phyloP scores from a whole-genome alignment of 345 rosid species.

The Mangifera indica region DNA sequence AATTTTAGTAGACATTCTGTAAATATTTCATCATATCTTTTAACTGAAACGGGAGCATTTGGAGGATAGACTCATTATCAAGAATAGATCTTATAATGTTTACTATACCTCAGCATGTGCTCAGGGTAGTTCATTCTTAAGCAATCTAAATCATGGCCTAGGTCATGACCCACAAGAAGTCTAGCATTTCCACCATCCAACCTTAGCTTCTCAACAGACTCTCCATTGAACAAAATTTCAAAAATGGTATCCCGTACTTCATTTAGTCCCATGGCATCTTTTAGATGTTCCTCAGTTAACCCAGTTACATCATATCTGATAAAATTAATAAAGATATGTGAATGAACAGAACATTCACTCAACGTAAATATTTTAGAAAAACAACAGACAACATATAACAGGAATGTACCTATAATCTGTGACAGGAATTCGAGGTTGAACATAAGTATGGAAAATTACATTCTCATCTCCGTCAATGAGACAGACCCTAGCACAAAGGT shows the following conservation, averaged over 20 bases:
- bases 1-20: background rate
- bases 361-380: background rate
- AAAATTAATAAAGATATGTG: background rate
- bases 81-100: background rate
- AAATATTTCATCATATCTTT: too few species aligned
- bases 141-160: constrained; percentile 62
- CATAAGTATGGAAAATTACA: constrained; percentile 50
- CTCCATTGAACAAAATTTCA: constrained; percentile 52
- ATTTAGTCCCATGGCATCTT: constrained; percentile 52
- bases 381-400: background rate
- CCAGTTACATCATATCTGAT: constrained; percentile 68
- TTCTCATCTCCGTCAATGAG: constrained; percentile 73
- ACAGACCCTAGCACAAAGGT: constrained; percentile 67
- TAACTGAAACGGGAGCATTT: background rate
- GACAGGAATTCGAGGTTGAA: constrained; percentile 56
- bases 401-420: constrained; percentile 55
- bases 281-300: constrained; percentile 61
- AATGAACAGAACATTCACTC: constrained; percentile 1
- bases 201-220: constrained; percentile 28
- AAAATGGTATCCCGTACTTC: constrained; percentile 44
- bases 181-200: constrained; percentile 48
- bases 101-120: constrained; percentile 57
- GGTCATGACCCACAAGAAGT: constrained; percentile 73
- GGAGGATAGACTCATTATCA: background rate
- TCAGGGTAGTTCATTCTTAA: constrained; percentile 59